Percentiles rank a stretch among this genome's conserved stretches.
Evolutionary conservation across 75 land plant species (phyloP).

Genomic region (Picea glauca): DNA sequence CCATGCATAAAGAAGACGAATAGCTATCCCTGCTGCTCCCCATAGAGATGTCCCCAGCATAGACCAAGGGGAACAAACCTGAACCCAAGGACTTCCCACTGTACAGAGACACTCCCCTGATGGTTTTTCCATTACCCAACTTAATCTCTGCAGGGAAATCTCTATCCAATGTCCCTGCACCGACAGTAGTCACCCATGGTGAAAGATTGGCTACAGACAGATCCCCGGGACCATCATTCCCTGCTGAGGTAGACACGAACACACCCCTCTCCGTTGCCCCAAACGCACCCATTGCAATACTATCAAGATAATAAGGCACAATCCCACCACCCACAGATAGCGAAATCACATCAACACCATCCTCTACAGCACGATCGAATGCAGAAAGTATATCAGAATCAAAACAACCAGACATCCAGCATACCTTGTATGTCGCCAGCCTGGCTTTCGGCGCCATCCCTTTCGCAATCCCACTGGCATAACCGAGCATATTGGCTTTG

Average conservation of each 20-base stretch:
- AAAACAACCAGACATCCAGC: conserved; percentile 89
- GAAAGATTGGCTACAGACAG: conserved; percentile 90
- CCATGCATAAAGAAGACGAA: conserved; percentile 65
- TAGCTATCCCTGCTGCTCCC: conserved; percentile 41
- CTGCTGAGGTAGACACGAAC: conserved; percentile 92
- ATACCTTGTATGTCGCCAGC: conserved; percentile 92
- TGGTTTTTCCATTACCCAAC: conserved; percentile 61
- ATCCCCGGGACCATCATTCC: conserved; percentile 79
- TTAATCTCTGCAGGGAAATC: conserved; percentile 77
- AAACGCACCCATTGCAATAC: conserved; percentile 88
- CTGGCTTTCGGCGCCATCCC: conserved; percentile 86
- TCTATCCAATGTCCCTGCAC: conserved; percentile 93
- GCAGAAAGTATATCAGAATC: conserved; percentile 96
- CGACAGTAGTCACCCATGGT: conserved; percentile 93
- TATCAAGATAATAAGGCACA: conserved; percentile 82
- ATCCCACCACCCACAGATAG: conserved; percentile 93
- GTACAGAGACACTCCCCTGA: conserved; percentile 62
- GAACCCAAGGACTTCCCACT: conserved; percentile 36
- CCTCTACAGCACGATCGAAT: conserved; percentile 90
- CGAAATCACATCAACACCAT: conserved; percentile 90
- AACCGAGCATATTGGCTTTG: conserved; percentile 60
- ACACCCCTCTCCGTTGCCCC: conserved; percentile 76
- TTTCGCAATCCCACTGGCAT: conserved; percentile 64
- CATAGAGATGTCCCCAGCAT: conserved; percentile 42
- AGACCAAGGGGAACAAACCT: conserved; percentile 44